Evolutionary conservation across 1,139 yeast genomes (phyloP).

Genomic region (Keqinozyma sinolaborantium): DNA sequence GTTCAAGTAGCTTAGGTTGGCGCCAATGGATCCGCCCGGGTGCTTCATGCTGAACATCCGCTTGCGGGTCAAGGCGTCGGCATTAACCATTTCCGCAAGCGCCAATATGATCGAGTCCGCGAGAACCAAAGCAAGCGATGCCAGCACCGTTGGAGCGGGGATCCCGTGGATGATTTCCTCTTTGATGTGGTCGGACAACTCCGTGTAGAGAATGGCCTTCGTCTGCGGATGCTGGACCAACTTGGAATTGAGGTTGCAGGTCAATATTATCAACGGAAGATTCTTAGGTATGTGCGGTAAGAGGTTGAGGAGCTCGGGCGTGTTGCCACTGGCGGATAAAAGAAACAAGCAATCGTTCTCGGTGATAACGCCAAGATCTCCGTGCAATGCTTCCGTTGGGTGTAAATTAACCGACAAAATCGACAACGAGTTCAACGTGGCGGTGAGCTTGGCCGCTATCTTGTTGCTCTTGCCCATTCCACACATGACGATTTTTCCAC

Average conservation of each 20-base stretch:
- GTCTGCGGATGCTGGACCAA: slow-evolving; percentile 44
- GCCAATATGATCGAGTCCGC: slow-evolving; percentile 81
- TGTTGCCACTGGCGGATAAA: slow-evolving; percentile 79
- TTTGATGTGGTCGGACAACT: slow-evolving; percentile 51
- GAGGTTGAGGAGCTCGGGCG: slow-evolving; percentile 67
- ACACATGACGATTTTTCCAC: slow-evolving; percentile 70
- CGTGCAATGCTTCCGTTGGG: slow-evolving; percentile 88
- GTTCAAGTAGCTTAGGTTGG: slow-evolving; percentile 39
- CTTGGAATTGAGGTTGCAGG: slow-evolving; percentile 52
- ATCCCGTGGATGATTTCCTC: slow-evolving; percentile 74
- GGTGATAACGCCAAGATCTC: slow-evolving; percentile 74
- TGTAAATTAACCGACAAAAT: slow-evolving; percentile 67
- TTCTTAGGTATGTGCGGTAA: slow-evolving; percentile 54
- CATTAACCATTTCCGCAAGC: slow-evolving; percentile 61
- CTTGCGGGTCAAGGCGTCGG: slow-evolving; percentile 51
- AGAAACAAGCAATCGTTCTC: slow-evolving; percentile 62
- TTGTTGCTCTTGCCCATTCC: slow-evolving; percentile 87
- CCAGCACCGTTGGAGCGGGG: slow-evolving; percentile 85
- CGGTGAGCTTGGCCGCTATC: slow-evolving; percentile 73
- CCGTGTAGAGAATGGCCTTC: slow-evolving; percentile 56
- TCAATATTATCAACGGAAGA: slow-evolving; percentile 59
- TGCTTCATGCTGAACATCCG: slow-evolving; percentile 65
- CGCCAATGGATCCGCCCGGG: slow-evolving; percentile 91
- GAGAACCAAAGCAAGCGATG: slow-evolving; percentile 70
- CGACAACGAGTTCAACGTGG: slow-evolving; percentile 78